These are phyloP conservation scores for Leishmania arabica DNA, from an alignment of 208 protist species.

Conservation along the genomic window DNA sequence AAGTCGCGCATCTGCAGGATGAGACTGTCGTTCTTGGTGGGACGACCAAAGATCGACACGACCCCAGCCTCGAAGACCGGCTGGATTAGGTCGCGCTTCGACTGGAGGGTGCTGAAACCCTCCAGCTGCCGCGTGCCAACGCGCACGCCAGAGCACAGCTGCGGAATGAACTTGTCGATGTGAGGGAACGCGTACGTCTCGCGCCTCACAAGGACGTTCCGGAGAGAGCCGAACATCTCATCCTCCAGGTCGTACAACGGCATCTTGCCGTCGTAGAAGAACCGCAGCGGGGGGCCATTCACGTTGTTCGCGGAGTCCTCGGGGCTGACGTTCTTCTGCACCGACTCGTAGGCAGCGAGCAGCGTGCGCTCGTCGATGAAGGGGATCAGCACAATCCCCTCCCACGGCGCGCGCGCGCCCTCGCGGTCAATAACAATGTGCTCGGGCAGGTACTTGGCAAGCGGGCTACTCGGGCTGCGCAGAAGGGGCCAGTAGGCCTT, in stretches of 20 bases:
- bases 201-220: constrained; percentile 50
- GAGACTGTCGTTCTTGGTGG: constrained; percentile 73
- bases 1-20: constrained; percentile 56
- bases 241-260: constrained; percentile 49
- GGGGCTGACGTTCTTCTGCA: constrained; percentile 61
- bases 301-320: constrained; percentile 78
- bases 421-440: constrained; percentile 90
- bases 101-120: constrained; percentile 80
- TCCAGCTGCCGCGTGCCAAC: constrained; percentile 64
- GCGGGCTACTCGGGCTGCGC: constrained; percentile 58
- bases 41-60: constrained; percentile 80
- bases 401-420: constrained; percentile 84
- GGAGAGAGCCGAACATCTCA: constrained; percentile 60
- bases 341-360: constrained; percentile 74
- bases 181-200: constrained; percentile 62
- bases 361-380: constrained; percentile 89
- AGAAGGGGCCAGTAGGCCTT: constrained; percentile 90
- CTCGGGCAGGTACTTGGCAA: constrained; percentile 85
- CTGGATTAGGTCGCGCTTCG: constrained; percentile 54
- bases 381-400: constrained; percentile 92
- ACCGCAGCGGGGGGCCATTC: constrained; percentile 60
- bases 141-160: constrained; percentile 63
- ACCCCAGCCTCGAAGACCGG: constrained; percentile 54
- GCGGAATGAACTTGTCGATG: constrained; percentile 52
- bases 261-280: constrained; percentile 70